Base-by-base conservation (phyloP, 495 filamentous ascomycete species). In the Annulohypoxylon maeteangense region DNA sequence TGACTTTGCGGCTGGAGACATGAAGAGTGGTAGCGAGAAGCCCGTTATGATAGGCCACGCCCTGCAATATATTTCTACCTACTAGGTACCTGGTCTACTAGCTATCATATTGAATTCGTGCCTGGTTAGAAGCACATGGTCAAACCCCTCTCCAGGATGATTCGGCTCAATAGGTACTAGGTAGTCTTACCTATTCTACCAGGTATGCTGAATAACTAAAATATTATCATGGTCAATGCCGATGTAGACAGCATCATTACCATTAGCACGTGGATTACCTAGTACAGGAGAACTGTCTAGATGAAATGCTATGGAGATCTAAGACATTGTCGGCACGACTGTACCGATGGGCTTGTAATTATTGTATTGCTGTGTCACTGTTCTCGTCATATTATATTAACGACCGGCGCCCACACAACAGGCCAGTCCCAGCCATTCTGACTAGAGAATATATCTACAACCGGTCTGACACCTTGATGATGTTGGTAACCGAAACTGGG, bases 1-100 rank as follows among this genome's bases (percentile, higher is more conserved):
- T 98, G 75, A 91, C 94, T 11, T 80, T 90, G 76, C 83, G 83
- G 51, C 77, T 94, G 50, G 68, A 44, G 20, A 56, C 56, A 4
- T 83, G 57, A 81, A 36, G 36, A 44, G 38, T 12, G 32, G 20
- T 22, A 11, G 22, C 11, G 4, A 22, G 22, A 44, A 32, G 18
- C 20, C 23, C 5, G 34, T 7, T 36, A 40, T 23, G 8, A 6
- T 29, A 2, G 18, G 3, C 18, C 29, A 3, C 16, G 1, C 31
- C 22, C 44, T 42, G 7, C n/a, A 40, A 53, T 22, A 5, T 6
- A 29, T 29, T 29, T 6, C 2, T 29, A 29, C 3, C 3, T 29
- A 29, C 27, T 29, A 29, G 27, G 27, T 29, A 29, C 27, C 27
- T 29, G n/a, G n/a, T n/a, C n/a, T n/a, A n/a, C n/a, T n/a, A n/a